Evolutionary conservation across 2,329 filamentous ascomycete species (phyloP), one percentile per base, ranked within the genome.

Genomic region (Epicoccum nigrum): DNA sequence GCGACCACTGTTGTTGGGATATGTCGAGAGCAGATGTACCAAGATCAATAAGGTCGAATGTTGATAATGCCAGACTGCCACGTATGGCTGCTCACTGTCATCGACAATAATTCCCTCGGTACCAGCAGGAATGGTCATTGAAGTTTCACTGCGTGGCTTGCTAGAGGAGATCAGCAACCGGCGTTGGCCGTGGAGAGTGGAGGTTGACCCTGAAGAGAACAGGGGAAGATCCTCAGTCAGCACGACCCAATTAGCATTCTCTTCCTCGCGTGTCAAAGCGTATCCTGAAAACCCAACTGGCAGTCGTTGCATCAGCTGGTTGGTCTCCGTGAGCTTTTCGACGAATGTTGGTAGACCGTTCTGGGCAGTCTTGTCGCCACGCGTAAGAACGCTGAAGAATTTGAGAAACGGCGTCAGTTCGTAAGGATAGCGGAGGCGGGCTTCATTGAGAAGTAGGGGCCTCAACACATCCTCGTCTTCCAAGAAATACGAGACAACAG

Each of bases 41-140:
- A 97, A 79, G 52, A 96, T 87, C 11, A 87, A 86, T 34, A 97
- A 75, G 3, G 86, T 87, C 6, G 91, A 96, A 71, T 96, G 92
- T 17, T 83, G 77, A 68, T 91, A 80, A 48, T 80, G 85, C 76
- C 95, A 90, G 64, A 89, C 82, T 20, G 90, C 82, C 12, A 93
- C 87, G 41, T 89, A 85, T 35, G 89, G 87, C 32, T 83, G 86
- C n/a, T 83, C 83, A 15, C 59, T 64, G 60, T 95, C 89, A 7
- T 87, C 90, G 42, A 96, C 80, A 53, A 96, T 89, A 9, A 84
- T 82, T 1, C 89, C 89, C 38, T 79, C 76, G 1, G 86, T 88
- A n/a, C 85, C 84, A 6, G 78, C 77, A 2, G 86, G 84, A 56
- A 92, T 85, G 40, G 80, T 78, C 57, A 91, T 86, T 13, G 79